phyloP scores from a whole-genome alignment of 768 basidiomycete genomes.

The Trametes cubensis region DNA sequence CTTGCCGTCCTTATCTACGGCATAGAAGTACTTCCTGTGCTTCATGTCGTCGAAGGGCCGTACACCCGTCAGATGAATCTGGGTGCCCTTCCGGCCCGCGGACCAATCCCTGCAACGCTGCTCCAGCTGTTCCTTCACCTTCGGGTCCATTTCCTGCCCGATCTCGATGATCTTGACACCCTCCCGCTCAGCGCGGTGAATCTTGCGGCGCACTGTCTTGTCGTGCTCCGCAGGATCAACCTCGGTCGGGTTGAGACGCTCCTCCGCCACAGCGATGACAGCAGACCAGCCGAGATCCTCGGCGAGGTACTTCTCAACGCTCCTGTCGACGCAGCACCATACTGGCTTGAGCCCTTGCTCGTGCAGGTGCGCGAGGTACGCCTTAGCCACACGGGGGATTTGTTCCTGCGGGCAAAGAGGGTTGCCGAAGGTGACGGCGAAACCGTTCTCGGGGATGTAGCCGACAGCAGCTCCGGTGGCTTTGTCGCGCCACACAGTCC shows the following conservation, averaged over 20 bases:
- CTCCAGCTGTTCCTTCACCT: constrained; percentile 51
- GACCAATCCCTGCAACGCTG: constrained; percentile 61
- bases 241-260: constrained; percentile 48
- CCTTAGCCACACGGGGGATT: constrained; percentile 46
- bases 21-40: constrained; percentile 47
- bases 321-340: constrained; percentile 60
- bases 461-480: constrained; percentile 62
- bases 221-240: constrained; percentile 52
- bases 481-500: constrained; percentile 53
- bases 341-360: constrained; percentile 52
- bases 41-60: constrained; percentile 42
- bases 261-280: constrained; percentile 66
- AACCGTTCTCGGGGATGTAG: constrained; percentile 55
- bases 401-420: constrained; percentile 50
- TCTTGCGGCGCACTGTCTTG: constrained; percentile 65
- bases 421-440: constrained; percentile 65
- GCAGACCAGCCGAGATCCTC: constrained; percentile 57
- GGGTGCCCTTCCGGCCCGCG: constrained; percentile 52
- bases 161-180: constrained; percentile 54
- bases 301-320: constrained; percentile 54
- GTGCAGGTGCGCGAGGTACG: constrained; percentile 47
- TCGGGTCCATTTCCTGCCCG: constrained; percentile 44
- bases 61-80: constrained; percentile 51
- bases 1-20: constrained; percentile 41
- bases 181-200: constrained; percentile 57